Conservation (phyloP, 257 asterid species). For the Nicotiana undulata region DNA sequence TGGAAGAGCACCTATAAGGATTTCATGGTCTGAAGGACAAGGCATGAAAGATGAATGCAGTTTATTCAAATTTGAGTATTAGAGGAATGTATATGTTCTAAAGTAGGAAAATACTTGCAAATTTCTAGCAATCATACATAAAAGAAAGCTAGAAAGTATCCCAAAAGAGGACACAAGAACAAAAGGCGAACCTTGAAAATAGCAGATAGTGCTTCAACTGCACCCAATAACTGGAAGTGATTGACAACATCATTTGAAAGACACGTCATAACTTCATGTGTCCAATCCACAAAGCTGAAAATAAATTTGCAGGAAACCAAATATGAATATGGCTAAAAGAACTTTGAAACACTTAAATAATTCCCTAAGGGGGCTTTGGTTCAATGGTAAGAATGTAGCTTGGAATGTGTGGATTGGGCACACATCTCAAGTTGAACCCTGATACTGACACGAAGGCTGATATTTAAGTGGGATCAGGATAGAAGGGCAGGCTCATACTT, state of each 20-base stretch:
- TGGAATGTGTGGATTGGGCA: no score
- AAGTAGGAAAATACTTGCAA: not conserved
- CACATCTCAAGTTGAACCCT: no score
- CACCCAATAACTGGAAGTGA: slow-evolving; percentile 77
- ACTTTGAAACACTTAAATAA: not conserved
- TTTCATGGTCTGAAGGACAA: not conserved
- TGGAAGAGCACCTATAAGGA: not conserved
- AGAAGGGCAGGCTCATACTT: not conserved
- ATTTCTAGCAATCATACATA: no score
- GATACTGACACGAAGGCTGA: no score
- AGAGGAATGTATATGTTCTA: not conserved
- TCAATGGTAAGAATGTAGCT: no score
- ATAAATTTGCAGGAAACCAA: slow-evolving; percentile 9
- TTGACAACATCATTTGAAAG: slow-evolving; percentile 44
- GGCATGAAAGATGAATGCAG: not conserved
- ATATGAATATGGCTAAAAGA: not conserved
- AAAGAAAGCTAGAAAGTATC: not conserved
- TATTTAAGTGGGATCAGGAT: not conserved
- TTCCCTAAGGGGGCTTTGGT: not conserved
- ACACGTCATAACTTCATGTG: slow-evolving; percentile 56
- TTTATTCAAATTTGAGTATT: not conserved
- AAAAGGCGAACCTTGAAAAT: slow-evolving; percentile 56
- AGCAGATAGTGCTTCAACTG: slow-evolving; percentile 79
- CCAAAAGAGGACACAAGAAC: not conserved
- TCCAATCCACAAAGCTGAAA: slow-evolving; percentile 87